Evolutionary conservation across 2,329 filamentous ascomycete genomes (phyloP).

Genomic region (Plenodomus biglobosus): DNA sequence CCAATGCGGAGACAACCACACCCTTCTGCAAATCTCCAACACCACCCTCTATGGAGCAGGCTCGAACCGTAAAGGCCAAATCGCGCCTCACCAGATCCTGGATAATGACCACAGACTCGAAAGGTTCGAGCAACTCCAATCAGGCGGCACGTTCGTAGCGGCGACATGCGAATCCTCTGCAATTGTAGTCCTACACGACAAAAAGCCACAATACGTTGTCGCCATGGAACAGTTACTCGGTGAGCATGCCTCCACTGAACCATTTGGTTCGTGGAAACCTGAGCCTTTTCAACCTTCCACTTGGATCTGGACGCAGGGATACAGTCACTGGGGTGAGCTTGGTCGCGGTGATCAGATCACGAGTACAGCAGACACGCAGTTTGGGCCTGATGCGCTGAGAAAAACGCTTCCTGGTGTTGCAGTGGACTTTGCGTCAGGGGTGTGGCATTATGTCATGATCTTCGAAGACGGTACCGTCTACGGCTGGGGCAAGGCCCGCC

Average conservation of each 20-base stretch:
- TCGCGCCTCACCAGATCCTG: constrained; percentile 26
- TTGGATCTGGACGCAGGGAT: constrained; percentile 17
- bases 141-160: constrained; percentile 8
- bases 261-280: not conserved
- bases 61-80: constrained; percentile 55
- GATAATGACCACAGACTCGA: constrained; percentile 1
- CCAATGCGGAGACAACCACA: constrained; percentile 81
- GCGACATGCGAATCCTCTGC: constrained; percentile 34
- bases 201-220: not conserved
- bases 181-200: constrained; percentile 9
- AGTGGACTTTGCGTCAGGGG: constrained; percentile 67
- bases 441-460: constrained; percentile 76
- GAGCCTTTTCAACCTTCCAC: not conserved
- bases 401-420: constrained; percentile 42
- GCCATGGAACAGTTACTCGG: not conserved
- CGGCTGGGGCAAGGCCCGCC: constrained; percentile 86
- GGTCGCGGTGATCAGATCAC: constrained; percentile 10
- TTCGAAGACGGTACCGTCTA: constrained; percentile 75
- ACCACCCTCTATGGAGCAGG: constrained; percentile 68
- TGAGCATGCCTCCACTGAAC: not conserved
- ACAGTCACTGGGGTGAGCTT: constrained; percentile 31
- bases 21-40: constrained; percentile 65
- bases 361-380: not conserved
- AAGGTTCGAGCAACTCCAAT: constrained; percentile 3
- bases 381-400: not conserved